phyloP scores from a whole-genome alignment of 495 filamentous ascomycete species.

The Achaetomiella virescens region DNA sequence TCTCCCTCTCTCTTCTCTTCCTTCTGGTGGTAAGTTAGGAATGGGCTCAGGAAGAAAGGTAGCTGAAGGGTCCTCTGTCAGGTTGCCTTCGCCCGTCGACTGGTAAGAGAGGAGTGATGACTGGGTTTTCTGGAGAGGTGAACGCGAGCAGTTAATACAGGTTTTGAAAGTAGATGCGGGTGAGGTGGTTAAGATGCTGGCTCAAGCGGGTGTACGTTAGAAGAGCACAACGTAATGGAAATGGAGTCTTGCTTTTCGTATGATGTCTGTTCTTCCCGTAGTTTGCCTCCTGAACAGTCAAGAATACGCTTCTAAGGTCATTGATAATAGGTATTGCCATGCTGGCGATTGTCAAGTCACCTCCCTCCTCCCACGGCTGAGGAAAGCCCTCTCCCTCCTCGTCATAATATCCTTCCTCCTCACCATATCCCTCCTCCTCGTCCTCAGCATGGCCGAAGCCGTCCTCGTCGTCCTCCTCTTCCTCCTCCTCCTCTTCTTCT shows the following conservation, averaged over 20 bases:
- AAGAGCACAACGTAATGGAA: not conserved
- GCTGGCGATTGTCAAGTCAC: not conserved
- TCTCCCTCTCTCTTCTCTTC: not conserved
- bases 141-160: too few species aligned
- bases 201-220: not conserved
- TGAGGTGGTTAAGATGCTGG: not conserved
- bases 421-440: conserved; percentile 9
- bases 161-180: too few species aligned
- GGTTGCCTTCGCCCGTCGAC: too few species aligned
- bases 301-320: not conserved
- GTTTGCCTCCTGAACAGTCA: not conserved
- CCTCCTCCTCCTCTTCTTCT: conserved; percentile 11
- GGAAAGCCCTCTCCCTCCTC: conserved; percentile 14
- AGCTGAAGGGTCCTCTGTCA: too few species aligned
- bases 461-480: conserved; percentile 16
- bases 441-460: conserved; percentile 9
- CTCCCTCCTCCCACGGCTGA: conserved; percentile 1
- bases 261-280: too few species aligned
- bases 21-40: not conserved
- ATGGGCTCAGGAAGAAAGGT: too few species aligned
- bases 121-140: too few species aligned
- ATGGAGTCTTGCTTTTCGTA: not conserved
- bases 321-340: not conserved
- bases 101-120: too few species aligned
- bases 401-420: conserved; percentile 19